These are phyloP conservation scores for Hyphopichia fennica DNA, from an alignment of 1,139 yeast species.

Conservation along the genomic window DNA sequence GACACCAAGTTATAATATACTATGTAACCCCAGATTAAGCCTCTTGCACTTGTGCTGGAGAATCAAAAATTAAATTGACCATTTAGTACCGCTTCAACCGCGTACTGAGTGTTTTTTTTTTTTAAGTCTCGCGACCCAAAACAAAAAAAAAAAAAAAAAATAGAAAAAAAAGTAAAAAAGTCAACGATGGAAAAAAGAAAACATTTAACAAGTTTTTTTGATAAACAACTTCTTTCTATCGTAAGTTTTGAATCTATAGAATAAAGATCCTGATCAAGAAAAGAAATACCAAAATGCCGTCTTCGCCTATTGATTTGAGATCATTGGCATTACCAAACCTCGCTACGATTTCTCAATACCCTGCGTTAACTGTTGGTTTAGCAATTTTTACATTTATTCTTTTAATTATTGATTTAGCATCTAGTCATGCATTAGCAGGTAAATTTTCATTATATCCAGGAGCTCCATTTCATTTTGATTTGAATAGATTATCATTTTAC, in stretches of 20 bases:
- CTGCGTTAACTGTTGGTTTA: conserved; percentile 71
- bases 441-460: conserved; percentile 49
- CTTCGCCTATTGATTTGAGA: conserved; percentile 9
- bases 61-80: too few relatives aligned
- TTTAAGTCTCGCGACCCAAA: too few relatives aligned
- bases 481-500: conserved; percentile 71
- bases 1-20: too few relatives aligned
- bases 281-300: background rate
- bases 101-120: too few relatives aligned
- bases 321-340: conserved; percentile 8
- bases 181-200: too few relatives aligned
- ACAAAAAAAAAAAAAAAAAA: too few relatives aligned
- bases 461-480: conserved; percentile 56
- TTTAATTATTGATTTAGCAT: conserved; percentile 31
- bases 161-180: too few relatives aligned
- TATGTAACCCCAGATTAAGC: too few relatives aligned
- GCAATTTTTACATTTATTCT: conserved; percentile 50
- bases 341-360: conserved; percentile 21
- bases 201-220: too few relatives aligned
- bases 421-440: conserved; percentile 15
- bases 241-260: background rate
- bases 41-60: too few relatives aligned
- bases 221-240: background rate
- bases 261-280: too few relatives aligned
- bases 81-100: too few relatives aligned